Conservation (phyloP, 768 basidiomycete genomes). For the Russula brevipes region DNA sequence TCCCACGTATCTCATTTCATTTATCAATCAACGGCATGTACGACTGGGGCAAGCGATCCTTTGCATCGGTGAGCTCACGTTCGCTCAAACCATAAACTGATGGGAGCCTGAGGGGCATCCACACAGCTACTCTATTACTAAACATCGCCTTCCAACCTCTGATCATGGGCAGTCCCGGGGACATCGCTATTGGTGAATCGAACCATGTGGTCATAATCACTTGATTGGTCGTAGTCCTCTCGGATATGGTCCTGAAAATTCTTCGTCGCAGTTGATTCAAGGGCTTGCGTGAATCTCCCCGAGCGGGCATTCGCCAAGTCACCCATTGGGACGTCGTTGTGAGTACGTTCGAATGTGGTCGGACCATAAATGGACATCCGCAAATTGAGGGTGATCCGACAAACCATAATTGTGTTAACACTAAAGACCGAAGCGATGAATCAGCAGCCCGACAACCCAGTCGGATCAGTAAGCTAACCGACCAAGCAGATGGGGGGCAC, state of each 20-base stretch:
- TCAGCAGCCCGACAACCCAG: neutral
- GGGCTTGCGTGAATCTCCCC: neutral
- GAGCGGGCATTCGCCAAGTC: slow-evolving; percentile 1
- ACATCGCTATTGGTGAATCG: neutral
- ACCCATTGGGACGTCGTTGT: slow-evolving; percentile 11
- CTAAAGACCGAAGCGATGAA: neutral
- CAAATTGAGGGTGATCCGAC: slow-evolving; percentile 25
- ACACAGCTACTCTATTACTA: neutral
- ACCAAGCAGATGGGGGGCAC: slow-evolving; percentile 19
- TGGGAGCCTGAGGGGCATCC: neutral
- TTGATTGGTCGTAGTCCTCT: slow-evolving; percentile 8
- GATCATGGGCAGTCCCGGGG: neutral
- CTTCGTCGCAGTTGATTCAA: neutral
- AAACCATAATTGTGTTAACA: slow-evolving; percentile 23
- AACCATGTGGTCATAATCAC: neutral
- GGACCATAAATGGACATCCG: slow-evolving; percentile 23
- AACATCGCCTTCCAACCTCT: neutral
- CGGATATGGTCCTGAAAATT: slow-evolving; percentile 12
- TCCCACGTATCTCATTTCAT: too few species aligned
- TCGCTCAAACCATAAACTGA: too few species aligned
- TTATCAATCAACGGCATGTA: too few species aligned
- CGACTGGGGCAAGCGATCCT: too few species aligned
- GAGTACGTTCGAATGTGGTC: slow-evolving; percentile 10
- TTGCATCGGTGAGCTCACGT: too few species aligned
- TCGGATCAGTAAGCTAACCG: neutral